Evolutionary conservation across 2,329 filamentous ascomycete genomes (phyloP).

Genomic region (Botrytis pseudocinerea): DNA sequence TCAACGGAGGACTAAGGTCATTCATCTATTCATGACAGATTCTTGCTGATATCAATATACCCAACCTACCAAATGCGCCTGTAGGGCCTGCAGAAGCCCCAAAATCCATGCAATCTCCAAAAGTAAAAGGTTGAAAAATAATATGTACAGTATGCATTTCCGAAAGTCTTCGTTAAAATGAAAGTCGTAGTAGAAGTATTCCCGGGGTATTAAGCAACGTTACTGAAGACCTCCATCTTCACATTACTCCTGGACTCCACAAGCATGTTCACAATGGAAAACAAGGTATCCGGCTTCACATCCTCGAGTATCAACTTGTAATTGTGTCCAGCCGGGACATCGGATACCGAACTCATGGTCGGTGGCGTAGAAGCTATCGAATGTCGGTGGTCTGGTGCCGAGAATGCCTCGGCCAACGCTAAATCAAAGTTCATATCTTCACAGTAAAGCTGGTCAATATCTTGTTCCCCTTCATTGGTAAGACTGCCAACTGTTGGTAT

Average conservation of each 20-base stretch:
- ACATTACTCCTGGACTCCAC: conserved; percentile 20
- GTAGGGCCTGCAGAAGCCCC: background rate
- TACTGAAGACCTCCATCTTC: conserved; percentile 22
- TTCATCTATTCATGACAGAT: conserved; percentile 2
- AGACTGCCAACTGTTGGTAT: conserved; percentile 2
- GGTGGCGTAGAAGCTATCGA: conserved; percentile 14
- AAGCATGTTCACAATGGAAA: conserved; percentile 19
- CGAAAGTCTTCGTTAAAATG: background rate
- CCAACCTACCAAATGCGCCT: conserved; percentile 11
- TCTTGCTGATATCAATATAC: conserved; percentile 8
- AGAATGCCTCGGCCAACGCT: conserved; percentile 19
- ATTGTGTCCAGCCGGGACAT: conserved; percentile 8
- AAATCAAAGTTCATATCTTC: conserved; percentile 18
- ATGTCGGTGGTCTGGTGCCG: background rate
- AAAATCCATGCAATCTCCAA: conserved; percentile 1
- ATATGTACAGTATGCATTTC: conserved; percentile 11
- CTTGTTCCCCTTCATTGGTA: conserved; percentile 1
- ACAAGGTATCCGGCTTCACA: conserved; percentile 15
- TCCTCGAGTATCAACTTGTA: conserved; percentile 20
- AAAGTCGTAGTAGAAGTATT: conserved; percentile 3
- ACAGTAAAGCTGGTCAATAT: conserved; percentile 17
- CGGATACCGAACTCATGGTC: conserved; percentile 11
- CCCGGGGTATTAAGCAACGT: conserved; percentile 13
- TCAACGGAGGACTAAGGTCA: background rate
- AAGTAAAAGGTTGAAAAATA: background rate